Conservation (phyloP, 2,329 filamentous ascomycete species). For the Pleurostoma richardsiae region DNA sequence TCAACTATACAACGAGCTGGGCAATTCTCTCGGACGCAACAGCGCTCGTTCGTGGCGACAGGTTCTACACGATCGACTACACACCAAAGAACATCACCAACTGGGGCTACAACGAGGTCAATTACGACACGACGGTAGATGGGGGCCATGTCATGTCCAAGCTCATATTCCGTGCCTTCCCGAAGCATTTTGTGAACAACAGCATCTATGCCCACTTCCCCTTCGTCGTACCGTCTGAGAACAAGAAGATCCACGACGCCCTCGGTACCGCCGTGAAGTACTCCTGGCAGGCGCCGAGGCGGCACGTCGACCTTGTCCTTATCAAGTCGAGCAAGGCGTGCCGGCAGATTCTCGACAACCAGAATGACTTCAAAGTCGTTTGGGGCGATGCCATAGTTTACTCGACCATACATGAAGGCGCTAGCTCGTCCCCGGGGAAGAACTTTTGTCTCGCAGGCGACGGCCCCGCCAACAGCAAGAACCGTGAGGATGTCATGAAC, state of each 20-base stretch:
- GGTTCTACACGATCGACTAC: conserved; percentile 77
- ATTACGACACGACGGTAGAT: conserved; percentile 56
- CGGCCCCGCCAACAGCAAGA: conserved; percentile 37
- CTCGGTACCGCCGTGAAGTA: conserved; percentile 65
- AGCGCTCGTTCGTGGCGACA: conserved; percentile 70
- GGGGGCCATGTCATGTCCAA: conserved; percentile 82
- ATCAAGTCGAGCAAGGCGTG: conserved; percentile 58
- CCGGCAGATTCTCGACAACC: conserved; percentile 56
- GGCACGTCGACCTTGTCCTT: conserved; percentile 43
- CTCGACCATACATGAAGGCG: conserved; percentile 37
- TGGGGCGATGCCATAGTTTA: conserved; percentile 32
- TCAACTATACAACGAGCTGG: conserved; percentile 71
- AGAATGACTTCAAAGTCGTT: conserved; percentile 56
- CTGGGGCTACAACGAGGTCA: conserved; percentile 75
- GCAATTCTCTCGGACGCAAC: conserved; percentile 76
- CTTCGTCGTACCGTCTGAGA: conserved; percentile 67
- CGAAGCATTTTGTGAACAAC: conserved; percentile 70
- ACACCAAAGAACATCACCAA: conserved; percentile 70
- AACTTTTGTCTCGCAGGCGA: conserved; percentile 54
- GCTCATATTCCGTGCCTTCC: conserved; percentile 74
- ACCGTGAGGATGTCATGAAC: conserved; percentile 48
- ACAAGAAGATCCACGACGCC: conserved; percentile 62
- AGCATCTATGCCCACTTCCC: conserved; percentile 80
- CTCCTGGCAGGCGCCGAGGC: conserved; percentile 58
- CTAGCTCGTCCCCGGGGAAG: conserved; percentile 56